Evolutionary conservation across 1,284 basidiomycete genomes (phyloP).

Genomic region (Melampsora americana): DNA sequence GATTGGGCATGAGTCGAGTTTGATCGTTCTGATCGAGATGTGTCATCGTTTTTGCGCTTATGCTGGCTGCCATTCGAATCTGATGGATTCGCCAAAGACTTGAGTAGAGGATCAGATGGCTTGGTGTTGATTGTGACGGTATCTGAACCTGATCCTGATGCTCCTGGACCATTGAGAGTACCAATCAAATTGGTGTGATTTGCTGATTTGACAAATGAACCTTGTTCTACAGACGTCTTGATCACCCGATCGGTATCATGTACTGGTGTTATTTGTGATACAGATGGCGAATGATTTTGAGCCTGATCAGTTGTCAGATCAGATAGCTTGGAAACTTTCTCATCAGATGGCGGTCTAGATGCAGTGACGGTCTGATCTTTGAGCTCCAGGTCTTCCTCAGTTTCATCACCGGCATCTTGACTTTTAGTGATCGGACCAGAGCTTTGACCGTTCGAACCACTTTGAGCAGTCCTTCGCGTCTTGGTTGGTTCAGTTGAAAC

Average conservation of each 20-base stretch:
- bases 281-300: no score
- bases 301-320: no score
- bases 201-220: no score
- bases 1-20: background rate
- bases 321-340: no score
- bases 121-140: background rate
- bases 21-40: background rate
- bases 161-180: no score
- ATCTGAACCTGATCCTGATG: no score
- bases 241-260: no score
- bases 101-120: background rate
- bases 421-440: background rate
- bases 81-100: background rate
- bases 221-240: no score
- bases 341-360: no score
- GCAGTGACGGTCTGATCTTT: background rate
- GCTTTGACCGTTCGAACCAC: background rate
- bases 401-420: background rate
- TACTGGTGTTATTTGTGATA: no score
- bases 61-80: background rate
- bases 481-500: slow-evolving; percentile 11
- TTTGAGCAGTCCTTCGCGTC: background rate
- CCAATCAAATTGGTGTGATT: no score
- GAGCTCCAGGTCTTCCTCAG: background rate
- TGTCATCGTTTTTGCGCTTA: background rate